These are phyloP conservation scores for Alternaria incomplexa DNA, from an alignment of 2,329 filamentous ascomycete species.

Conservation along the genomic window DNA sequence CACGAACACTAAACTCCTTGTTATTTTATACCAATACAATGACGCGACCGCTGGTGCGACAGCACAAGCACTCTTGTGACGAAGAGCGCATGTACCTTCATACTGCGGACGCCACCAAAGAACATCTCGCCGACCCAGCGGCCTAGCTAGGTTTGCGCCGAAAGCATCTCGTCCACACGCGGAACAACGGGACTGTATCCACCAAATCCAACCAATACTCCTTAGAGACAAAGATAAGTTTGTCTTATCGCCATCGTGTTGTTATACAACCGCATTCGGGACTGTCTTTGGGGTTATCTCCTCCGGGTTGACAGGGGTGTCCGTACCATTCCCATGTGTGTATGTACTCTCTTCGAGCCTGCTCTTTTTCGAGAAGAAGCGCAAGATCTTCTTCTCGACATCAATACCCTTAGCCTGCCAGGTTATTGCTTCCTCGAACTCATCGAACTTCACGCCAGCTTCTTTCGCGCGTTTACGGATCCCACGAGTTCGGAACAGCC, in stretches of 20 bases:
- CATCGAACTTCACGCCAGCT: constrained; percentile 51
- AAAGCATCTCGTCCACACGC: neutral
- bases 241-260: neutral
- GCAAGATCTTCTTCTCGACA: constrained; percentile 17
- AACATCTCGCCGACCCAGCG: neutral
- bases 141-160: neutral
- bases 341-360: neutral
- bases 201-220: neutral
- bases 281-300: constrained; percentile 15
- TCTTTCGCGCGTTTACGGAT: constrained; percentile 56
- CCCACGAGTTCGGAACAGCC: constrained; percentile 59
- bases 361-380: constrained; percentile 2
- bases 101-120: neutral
- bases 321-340: neutral
- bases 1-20: neutral
- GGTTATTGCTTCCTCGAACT: constrained; percentile 54
- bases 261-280: constrained; percentile 24
- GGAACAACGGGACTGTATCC: neutral
- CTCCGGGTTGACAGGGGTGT: neutral
- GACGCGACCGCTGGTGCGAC: neutral
- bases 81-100: neutral
- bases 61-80: neutral
- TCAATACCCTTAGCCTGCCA: constrained; percentile 34
- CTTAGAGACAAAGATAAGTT: neutral
- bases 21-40: too few species aligned